phyloP scores from a whole-genome alignment of 2,329 filamentous ascomycete species.

The Dothideomycetidae sp. region DNA sequence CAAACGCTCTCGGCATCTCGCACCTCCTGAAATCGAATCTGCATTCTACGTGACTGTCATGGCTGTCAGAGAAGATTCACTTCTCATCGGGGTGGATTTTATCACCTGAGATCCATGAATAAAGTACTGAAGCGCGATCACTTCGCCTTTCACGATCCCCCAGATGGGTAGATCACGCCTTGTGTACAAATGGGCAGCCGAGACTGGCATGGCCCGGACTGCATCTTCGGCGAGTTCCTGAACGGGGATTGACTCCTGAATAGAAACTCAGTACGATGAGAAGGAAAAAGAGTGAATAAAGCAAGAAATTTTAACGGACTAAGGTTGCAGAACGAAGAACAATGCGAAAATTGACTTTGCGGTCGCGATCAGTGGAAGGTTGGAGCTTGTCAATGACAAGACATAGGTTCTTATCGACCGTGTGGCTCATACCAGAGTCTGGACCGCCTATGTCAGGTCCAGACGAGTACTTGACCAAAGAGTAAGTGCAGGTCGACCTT shows the following conservation, averaged over 20 bases:
- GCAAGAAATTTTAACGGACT: conserved; percentile 20
- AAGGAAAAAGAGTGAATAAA: background rate
- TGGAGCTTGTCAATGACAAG: background rate
- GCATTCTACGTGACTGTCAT: conserved; percentile 19
- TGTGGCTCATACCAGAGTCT: background rate
- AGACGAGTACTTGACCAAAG: conserved; percentile 2
- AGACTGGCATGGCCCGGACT: conserved; percentile 1
- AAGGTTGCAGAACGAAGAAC: conserved; percentile 28
- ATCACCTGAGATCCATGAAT: conserved; percentile 1
- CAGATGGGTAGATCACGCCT: conserved; percentile 32
- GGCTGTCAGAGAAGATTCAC: too few relatives aligned
- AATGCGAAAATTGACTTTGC: conserved; percentile 15
- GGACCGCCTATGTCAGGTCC: background rate
- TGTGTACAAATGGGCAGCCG: conserved; percentile 18
- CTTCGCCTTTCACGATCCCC: conserved; percentile 26
- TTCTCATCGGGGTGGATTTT: too few relatives aligned
- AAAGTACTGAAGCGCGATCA: conserved; percentile 29
- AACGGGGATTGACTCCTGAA: conserved; percentile 10
- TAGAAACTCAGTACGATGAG: conserved; percentile 3
- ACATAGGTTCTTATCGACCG: background rate
- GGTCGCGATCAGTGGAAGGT: background rate
- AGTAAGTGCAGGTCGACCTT: background rate
- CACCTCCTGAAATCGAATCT: conserved; percentile 18
- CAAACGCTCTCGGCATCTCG: conserved; percentile 13
- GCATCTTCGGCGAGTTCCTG: conserved; percentile 9